phyloP scores from a whole-genome alignment of 495 filamentous ascomycete genomes.

The Hypoxylon intermedium region DNA sequence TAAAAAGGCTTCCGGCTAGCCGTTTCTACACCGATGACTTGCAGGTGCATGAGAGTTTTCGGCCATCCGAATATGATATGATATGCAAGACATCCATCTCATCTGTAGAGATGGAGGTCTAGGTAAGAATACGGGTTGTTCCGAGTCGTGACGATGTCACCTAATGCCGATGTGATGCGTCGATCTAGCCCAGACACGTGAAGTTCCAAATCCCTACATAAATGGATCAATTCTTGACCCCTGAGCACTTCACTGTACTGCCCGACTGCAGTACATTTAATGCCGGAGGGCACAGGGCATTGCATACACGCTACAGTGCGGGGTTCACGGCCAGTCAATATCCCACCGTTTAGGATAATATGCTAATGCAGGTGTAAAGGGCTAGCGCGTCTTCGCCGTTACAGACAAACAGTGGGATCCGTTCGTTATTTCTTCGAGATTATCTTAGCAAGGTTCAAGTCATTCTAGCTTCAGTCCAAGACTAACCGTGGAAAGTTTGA shows the following conservation, averaged over 20 bases:
- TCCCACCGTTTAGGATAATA: not conserved
- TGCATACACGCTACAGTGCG: not conserved
- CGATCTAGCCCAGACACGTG: constrained; percentile 7
- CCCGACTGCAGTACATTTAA: too few species aligned
- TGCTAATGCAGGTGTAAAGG: constrained; percentile 29
- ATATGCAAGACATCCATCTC: constrained; percentile 27
- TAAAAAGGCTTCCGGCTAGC: not conserved
- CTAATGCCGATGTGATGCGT: constrained; percentile 2
- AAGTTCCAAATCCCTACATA: not conserved
- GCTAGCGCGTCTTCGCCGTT: constrained; percentile 28
- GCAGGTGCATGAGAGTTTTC: constrained; percentile 25
- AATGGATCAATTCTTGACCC: not conserved
- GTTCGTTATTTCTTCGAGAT: too few species aligned
- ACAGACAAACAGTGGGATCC: constrained; percentile 15
- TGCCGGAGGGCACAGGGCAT: not conserved
- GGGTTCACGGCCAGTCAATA: not conserved
- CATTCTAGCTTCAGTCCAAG: too few species aligned
- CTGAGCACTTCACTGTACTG: too few species aligned
- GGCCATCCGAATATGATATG: constrained; percentile 21
- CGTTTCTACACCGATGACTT: constrained; percentile 2
- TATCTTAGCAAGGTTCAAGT: too few species aligned
- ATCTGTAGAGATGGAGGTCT: constrained; percentile 15
- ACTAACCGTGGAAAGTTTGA: too few species aligned
- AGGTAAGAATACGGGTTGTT: constrained; percentile 11
- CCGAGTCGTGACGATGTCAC: constrained; percentile 24